Conservation (phyloP, 192 early-diverging fungal species). For the Entomortierella lignicola region DNA sequence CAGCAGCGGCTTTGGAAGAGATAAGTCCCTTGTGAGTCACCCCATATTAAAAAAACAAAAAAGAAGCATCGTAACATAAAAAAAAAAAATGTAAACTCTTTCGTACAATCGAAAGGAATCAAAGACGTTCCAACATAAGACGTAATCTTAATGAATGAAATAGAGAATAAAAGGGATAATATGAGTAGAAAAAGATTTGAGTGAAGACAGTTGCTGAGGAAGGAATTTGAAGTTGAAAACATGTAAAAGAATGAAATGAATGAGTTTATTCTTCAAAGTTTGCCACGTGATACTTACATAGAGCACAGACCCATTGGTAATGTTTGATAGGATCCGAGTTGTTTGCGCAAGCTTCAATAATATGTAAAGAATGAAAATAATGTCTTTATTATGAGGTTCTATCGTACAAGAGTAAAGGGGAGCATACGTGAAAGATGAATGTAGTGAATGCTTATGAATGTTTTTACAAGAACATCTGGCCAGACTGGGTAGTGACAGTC, state of each 20-base stretch:
- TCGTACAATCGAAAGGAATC: neutral
- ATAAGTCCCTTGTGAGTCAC: conserved; percentile 12
- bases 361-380: too few relatives aligned
- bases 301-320: too few relatives aligned
- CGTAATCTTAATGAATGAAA: neutral
- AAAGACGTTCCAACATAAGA: too few relatives aligned
- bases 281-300: too few relatives aligned
- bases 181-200: neutral
- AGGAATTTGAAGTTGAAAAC: too few relatives aligned
- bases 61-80: neutral
- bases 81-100: neutral
- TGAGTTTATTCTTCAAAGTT: too few relatives aligned
- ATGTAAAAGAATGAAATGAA: too few relatives aligned
- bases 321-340: too few relatives aligned
- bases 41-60: neutral
- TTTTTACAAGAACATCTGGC: conserved; percentile 76
- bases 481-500: conserved; percentile 76
- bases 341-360: too few relatives aligned
- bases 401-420: conserved; percentile 13
- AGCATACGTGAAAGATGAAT: conserved; percentile 11
- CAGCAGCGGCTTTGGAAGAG: conserved; percentile 1
- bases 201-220: too few relatives aligned
- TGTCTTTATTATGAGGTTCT: conserved; percentile 20
- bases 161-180: neutral
- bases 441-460: neutral